These are phyloP conservation scores for Ramaria sp. DNA, from an alignment of 768 basidiomycete species.

Conservation along the genomic window DNA sequence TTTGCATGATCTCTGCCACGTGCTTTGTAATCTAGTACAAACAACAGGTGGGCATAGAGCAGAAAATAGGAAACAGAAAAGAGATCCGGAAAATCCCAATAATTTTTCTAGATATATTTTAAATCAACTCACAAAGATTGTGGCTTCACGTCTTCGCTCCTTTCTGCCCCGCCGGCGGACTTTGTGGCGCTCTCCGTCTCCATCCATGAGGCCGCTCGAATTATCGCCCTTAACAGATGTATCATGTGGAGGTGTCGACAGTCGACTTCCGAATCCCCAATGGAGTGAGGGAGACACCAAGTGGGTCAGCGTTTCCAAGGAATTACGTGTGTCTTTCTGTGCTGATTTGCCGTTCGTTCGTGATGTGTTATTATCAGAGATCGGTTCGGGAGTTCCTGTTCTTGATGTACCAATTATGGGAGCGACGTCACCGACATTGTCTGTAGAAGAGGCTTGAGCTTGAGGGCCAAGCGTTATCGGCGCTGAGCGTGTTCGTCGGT, in stretches of 20 bases:
- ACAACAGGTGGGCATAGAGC: neutral
- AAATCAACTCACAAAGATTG: constrained; percentile 54
- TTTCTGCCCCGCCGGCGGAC: constrained; percentile 29
- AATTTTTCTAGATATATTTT: too few species aligned
- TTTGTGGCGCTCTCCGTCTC: constrained; percentile 20
- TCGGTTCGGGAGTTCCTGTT: neutral
- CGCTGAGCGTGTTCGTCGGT: neutral
- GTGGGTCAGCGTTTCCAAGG: neutral
- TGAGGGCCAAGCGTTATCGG: neutral
- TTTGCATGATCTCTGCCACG: constrained; percentile 48
- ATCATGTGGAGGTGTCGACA: neutral
- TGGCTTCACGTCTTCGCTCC: constrained; percentile 56
- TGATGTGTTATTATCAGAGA: neutral
- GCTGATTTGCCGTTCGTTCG: neutral
- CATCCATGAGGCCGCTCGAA: constrained; percentile 13
- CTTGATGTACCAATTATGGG: neutral
- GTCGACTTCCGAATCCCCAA: neutral
- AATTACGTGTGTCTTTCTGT: neutral
- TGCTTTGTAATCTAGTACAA: constrained; percentile 60
- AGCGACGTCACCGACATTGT: neutral
- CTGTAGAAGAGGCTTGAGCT: neutral
- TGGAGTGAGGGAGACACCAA: neutral
- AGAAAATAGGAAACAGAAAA: too few species aligned
- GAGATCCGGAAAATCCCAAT: too few species aligned
- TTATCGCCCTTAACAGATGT: constrained; percentile 12